Conservation (phyloP, 2,329 filamentous ascomycete genomes). For the Ambrosiella beaveri region DNA sequence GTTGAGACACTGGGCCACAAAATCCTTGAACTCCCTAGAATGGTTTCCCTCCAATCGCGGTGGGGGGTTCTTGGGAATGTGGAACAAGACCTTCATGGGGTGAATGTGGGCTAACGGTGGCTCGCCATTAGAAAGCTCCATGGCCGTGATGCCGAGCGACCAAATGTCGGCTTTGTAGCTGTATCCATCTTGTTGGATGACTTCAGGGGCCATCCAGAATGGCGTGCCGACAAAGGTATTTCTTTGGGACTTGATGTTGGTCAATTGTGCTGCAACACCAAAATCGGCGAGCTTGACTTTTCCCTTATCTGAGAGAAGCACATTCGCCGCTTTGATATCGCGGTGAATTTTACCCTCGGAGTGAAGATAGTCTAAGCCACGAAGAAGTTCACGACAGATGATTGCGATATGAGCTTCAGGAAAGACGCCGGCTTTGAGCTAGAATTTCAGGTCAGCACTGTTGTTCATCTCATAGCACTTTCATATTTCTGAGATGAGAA, state of each 20-base stretch:
- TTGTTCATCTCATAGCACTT: background rate
- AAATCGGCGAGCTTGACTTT: constrained; percentile 96
- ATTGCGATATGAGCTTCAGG: constrained; percentile 83
- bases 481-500: too few species aligned
- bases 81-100: constrained; percentile 84
- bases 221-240: constrained; percentile 97
- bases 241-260: constrained; percentile 91
- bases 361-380: constrained; percentile 84
- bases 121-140: constrained; percentile 76
- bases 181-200: constrained; percentile 69
- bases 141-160: constrained; percentile 81
- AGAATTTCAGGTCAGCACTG: constrained; percentile 4
- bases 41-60: constrained; percentile 74
- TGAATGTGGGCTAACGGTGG: constrained; percentile 75
- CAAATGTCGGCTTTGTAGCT: constrained; percentile 90
- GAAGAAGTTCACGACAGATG: constrained; percentile 77
- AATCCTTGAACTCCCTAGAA: constrained; percentile 85
- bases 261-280: constrained; percentile 87
- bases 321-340: constrained; percentile 92
- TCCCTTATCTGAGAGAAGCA: constrained; percentile 76
- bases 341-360: constrained; percentile 88
- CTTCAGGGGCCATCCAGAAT: constrained; percentile 93
- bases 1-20: constrained; percentile 73
- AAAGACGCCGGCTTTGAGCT: constrained; percentile 84
- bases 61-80: constrained; percentile 76